Percentiles rank a stretch among this genome's conserved stretches.
phyloP scores from a whole-genome alignment of 2,329 filamentous ascomycete species.

The Cladosporium sp. region DNA sequence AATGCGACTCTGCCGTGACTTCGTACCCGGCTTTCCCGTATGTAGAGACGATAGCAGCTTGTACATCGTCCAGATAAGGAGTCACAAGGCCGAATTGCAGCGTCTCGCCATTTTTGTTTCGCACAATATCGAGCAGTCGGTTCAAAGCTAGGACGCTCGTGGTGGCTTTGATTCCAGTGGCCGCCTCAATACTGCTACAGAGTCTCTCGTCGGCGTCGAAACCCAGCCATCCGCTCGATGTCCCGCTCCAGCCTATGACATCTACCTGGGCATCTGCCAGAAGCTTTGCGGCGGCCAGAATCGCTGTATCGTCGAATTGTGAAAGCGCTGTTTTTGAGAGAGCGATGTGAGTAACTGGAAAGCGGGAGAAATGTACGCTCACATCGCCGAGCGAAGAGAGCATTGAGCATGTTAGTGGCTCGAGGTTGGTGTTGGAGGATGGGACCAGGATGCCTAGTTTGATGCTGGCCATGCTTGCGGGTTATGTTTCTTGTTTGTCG shows the following conservation, averaged over 20 bases:
- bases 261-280: constrained; percentile 37
- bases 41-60: constrained; percentile 41
- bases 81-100: constrained; percentile 44
- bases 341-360: constrained; percentile 46
- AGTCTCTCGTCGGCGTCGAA: constrained; percentile 41
- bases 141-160: constrained; percentile 48
- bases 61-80: constrained; percentile 47
- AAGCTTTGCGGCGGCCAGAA: constrained; percentile 34
- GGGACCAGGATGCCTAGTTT: constrained; percentile 48
- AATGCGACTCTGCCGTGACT: constrained; percentile 40
- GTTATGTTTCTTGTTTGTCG: background rate
- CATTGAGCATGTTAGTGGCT: constrained; percentile 46
- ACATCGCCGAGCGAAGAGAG: constrained; percentile 38
- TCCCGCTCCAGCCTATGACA: constrained; percentile 39
- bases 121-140: constrained; percentile 35
- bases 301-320: constrained; percentile 38
- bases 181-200: constrained; percentile 42
- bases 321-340: constrained; percentile 39
- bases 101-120: constrained; percentile 24
- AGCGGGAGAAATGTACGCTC: constrained; percentile 48
- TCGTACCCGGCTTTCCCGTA: constrained; percentile 40
- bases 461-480: constrained; percentile 12
- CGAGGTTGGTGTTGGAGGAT: constrained; percentile 49
- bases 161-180: constrained; percentile 43
- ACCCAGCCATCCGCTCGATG: constrained; percentile 31